phyloP scores from a whole-genome alignment of 495 filamentous ascomycete species.

The Ramalina peruviana region DNA sequence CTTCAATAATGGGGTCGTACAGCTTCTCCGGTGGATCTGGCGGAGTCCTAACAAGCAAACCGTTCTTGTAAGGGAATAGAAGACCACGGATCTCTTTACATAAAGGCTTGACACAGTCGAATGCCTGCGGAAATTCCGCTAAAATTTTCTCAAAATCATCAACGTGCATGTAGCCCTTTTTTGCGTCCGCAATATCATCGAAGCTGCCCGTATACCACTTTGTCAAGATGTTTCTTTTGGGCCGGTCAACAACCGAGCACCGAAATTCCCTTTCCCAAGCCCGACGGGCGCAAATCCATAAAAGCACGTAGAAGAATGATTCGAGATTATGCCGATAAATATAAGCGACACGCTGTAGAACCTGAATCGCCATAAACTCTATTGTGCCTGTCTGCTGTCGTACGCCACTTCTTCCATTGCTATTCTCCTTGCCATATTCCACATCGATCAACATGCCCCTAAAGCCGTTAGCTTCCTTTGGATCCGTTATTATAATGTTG shows the following conservation, averaged over 20 bases:
- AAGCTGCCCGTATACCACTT: background rate
- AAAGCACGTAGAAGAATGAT: too few species aligned
- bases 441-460: slow-evolving; percentile 10
- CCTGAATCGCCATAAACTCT: slow-evolving; percentile 27
- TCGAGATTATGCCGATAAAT: slow-evolving; percentile 19
- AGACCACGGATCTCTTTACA: background rate
- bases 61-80: background rate
- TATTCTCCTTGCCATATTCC: too few species aligned
- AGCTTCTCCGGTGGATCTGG: background rate
- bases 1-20: slow-evolving; percentile 4
- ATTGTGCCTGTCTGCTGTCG: slow-evolving; percentile 2
- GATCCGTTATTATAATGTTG: slow-evolving; percentile 17
- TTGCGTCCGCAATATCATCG: background rate
- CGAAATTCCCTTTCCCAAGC: slow-evolving; percentile 2
- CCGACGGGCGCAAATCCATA: slow-evolving; percentile 1
- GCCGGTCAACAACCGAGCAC: background rate
- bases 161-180: background rate
- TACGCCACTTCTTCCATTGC: slow-evolving; percentile 4
- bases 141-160: slow-evolving; percentile 2
- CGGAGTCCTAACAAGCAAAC: background rate
- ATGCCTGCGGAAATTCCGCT: background rate
- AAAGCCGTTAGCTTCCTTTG: slow-evolving; percentile 5
- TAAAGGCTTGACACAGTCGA: background rate
- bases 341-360: slow-evolving; percentile 20
- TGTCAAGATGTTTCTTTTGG: background rate